A percentile compares a stretch with the other conserved stretches of the same genome.
Conservation (phyloP, 371 early-diverging fungal genomes). For the Actinomucor elegans region DNA sequence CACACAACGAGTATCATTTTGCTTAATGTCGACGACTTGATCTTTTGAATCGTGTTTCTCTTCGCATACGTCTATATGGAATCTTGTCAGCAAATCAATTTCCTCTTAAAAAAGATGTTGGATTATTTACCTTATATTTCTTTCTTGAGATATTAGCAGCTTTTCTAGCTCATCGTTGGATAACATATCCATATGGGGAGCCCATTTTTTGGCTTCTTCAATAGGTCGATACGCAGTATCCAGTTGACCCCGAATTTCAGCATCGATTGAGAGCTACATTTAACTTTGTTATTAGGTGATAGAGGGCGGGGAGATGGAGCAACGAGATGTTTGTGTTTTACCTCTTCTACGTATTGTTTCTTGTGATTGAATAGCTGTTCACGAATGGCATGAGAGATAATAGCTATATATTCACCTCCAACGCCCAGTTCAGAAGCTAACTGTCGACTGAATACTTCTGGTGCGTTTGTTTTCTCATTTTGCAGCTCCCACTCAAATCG, state of each 20-base stretch:
- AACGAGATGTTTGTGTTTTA: no score
- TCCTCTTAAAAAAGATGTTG: no score
- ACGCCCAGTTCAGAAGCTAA: constrained; percentile 86
- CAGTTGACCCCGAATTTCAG: constrained; percentile 46
- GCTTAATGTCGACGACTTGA: constrained; percentile 31
- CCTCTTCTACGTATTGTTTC: constrained; percentile 64
- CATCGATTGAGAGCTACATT: constrained; percentile 32
- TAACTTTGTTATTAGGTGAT: no score
- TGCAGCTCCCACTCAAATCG: constrained; percentile 92
- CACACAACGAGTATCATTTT: no score
- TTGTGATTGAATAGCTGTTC: constrained; percentile 80
- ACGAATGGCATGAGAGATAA: constrained; percentile 87
- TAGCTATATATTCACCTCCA: constrained; percentile 87
- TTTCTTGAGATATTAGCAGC: constrained; percentile 75
- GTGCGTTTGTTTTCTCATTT: constrained; percentile 60
- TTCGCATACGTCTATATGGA: constrained; percentile 28
- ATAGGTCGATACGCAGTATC: constrained; percentile 60
- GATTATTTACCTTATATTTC: constrained; percentile 62
- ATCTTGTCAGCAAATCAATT: no score
- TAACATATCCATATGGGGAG: constrained; percentile 77
- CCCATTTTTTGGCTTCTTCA: constrained; percentile 77
- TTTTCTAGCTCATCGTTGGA: constrained; percentile 83
- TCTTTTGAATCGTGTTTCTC: constrained; percentile 37
- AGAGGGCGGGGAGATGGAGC: no score
- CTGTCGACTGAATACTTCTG: constrained; percentile 83